phyloP scores from a whole-genome alignment of 176 grass and related monocot genomes.

The Musa itinerans region DNA sequence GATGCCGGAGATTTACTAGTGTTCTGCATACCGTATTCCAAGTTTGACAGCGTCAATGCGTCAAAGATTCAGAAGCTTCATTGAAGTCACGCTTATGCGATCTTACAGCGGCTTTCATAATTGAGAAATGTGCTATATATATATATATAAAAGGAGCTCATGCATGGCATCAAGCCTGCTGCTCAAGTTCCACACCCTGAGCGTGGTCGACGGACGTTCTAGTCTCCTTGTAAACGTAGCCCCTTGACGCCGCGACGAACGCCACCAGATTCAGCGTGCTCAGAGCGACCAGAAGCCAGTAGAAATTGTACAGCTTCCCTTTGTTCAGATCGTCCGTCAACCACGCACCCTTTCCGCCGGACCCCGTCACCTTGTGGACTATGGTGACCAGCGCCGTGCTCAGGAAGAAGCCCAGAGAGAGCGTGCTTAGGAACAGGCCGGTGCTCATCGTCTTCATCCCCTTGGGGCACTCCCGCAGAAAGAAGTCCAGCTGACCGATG shows the following conservation, averaged over 20 bases:
- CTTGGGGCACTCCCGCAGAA: constrained; percentile 87
- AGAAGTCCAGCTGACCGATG: constrained; percentile 94
- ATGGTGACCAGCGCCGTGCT: constrained; percentile 71
- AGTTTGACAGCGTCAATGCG: no score
- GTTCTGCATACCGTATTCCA: no score
- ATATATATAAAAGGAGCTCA: no score
- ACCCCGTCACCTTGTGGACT: constrained; percentile 49
- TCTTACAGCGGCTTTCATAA: no score
- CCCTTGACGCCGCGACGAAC: constrained; percentile 50
- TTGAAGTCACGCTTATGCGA: no score
- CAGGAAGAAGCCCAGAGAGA: constrained; percentile 78
- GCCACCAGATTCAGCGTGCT: constrained; percentile 38
- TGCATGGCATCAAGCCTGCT: constrained; percentile 37
- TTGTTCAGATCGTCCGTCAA: constrained; percentile 65
- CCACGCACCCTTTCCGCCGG: constrained; percentile 37
- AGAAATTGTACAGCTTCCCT: constrained; percentile 80
- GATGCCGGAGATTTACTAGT: no score
- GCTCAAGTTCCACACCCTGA: constrained; percentile 45
- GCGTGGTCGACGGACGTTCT: constrained; percentile 28
- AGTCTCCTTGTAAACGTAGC: constrained; percentile 85
- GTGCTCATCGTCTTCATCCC: constrained; percentile 99
- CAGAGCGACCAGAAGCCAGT: constrained; percentile 64
- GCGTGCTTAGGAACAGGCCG: constrained; percentile 85
- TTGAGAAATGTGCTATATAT: no score
- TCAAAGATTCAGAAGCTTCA: no score